These are phyloP conservation scores for Neurospora sp. DNA, from an alignment of 495 filamentous ascomycete species.

Conservation along the genomic window DNA sequence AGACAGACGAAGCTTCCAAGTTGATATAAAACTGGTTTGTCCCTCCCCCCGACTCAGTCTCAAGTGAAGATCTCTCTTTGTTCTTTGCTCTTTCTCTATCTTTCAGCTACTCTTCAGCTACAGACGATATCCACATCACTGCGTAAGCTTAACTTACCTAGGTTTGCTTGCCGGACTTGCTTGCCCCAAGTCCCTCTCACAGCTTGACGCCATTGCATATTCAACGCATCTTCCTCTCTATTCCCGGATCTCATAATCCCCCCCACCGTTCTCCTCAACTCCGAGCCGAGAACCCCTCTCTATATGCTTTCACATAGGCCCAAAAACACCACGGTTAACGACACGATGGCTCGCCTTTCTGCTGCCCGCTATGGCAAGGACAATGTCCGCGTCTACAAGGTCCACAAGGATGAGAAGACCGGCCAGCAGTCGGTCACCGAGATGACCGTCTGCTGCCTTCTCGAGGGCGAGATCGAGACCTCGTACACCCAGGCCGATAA, in stretches of 20 bases:
- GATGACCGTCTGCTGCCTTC: conserved; percentile 83
- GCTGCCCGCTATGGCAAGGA: conserved; percentile 89
- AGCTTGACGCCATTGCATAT: background rate
- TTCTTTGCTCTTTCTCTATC: background rate
- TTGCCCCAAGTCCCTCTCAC: background rate
- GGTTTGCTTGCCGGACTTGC: background rate
- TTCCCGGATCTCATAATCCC: background rate
- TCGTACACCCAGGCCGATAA: conserved; percentile 96
- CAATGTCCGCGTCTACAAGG: conserved; percentile 96
- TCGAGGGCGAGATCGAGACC: conserved; percentile 83
- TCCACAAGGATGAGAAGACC: conserved; percentile 65
- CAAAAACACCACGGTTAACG: background rate
- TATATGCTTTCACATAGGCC: background rate
- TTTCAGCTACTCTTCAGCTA: background rate
- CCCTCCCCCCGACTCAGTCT: background rate
- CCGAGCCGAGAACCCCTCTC: background rate
- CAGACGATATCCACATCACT: background rate
- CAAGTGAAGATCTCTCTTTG: background rate
- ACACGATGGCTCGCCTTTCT: conserved; percentile 49
- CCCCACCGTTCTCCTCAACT: background rate
- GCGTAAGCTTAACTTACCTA: background rate
- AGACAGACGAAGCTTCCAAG: background rate
- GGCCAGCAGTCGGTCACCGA: conserved; percentile 78
- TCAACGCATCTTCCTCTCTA: background rate
- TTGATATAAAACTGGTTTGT: background rate